Evolutionary conservation across 257 asterid species (phyloP), one percentile per base, ranked within the genome.

Genomic region (Solanum sparsipilum): DNA sequence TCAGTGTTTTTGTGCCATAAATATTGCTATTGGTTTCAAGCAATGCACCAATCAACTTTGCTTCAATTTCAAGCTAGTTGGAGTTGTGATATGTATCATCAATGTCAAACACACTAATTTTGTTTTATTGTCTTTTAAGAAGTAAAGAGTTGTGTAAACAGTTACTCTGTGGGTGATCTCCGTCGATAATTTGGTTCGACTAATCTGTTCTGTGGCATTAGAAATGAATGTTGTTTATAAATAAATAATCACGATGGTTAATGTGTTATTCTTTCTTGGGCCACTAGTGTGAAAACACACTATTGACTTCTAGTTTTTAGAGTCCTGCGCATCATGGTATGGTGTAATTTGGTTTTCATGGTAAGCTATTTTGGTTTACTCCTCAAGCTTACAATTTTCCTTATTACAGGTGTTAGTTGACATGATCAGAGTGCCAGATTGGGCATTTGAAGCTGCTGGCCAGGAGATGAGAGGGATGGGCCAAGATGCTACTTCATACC

Each of bases 371-470:
- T 15, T 48, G 25, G 67, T 75, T 85, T 46, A 32, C 75, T 13
- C 36, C 60, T 78, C 60, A 36, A 70, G 87, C 44, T 84, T 86
- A 79, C 31, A 68, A 31, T 60, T 86, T 70, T 88, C 58, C 88
- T 85, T 56, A 89, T 78, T 48, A 27, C 89, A 94, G 95, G 94
- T 94, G 70, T 84, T 94, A 73, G 94, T 93, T 36, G 98, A 94
- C 93, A 89, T 94, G 95, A 93, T 94, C 76, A 89, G 95, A 89
- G 96, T 93, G 86, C 98, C 98, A 32, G 96, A 93, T 88, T 94
- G 96, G 96, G 94, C 98, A 71, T 88, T 93, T 31, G 98, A 94
- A 93, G 98, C 98, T 85, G 95, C 98, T 60, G 98, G 95, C 34
- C 98, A 91, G 87, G 96, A 93, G 90, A 90, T 93, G 98, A 93